A percentile compares a stretch with the other conserved stretches of the same genome.
phyloP scores from a whole-genome alignment of 148 eudicot genomes.

The Rhododendron griersonianum region DNA sequence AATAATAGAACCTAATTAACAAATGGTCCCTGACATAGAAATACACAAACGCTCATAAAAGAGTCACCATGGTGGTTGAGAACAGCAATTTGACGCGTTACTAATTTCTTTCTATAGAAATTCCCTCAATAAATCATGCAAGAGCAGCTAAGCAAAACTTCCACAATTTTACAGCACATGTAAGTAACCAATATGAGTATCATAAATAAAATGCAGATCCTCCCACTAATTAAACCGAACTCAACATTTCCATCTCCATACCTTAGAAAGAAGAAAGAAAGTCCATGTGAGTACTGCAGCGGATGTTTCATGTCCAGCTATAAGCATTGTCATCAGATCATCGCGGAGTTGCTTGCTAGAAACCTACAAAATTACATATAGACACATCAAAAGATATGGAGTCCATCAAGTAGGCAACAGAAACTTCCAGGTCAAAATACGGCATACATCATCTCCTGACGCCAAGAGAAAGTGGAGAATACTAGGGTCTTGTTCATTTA shows the following conservation, averaged over 20 bases:
- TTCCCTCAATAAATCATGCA: neutral
- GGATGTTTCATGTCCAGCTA: conserved; percentile 99
- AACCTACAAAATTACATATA: conserved; percentile 46
- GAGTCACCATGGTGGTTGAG: neutral
- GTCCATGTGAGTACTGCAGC: conserved; percentile 99
- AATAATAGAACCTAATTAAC: neutral
- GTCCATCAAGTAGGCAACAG: conserved; percentile 5
- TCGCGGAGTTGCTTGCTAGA: conserved; percentile 99
- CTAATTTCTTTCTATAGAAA: neutral
- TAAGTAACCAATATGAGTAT: neutral
- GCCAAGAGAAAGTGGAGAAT: conserved; percentile 97
- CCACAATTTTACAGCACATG: neutral
- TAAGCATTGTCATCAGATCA: conserved; percentile 94
- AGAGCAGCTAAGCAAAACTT: neutral
- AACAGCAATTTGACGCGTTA: neutral
- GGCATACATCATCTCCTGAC: conserved; percentile 88
- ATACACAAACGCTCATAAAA: neutral
- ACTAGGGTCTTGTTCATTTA: conserved; percentile 98
- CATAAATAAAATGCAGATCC: neutral
- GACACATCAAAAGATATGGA: conserved; percentile 13
- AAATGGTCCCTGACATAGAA: neutral
- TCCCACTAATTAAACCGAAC: neutral
- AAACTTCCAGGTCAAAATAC: conserved; percentile 1
- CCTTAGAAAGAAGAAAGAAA: conserved; percentile 91
- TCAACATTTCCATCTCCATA: conserved; percentile 8